phyloP scores from a whole-genome alignment of 805 yeast species.

The Candida xyloterini region DNA sequence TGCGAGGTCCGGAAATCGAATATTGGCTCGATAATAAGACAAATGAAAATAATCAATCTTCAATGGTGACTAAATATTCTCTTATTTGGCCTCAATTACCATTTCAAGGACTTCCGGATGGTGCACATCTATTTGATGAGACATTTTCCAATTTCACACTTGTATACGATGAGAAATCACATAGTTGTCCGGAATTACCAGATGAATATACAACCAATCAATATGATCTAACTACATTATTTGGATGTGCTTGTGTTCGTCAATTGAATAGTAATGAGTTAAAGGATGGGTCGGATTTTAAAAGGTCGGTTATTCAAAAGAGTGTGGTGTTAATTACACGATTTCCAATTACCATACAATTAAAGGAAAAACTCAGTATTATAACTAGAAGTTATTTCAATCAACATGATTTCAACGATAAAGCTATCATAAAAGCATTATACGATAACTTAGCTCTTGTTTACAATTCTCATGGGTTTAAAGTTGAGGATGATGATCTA shows the following conservation, averaged over 20 bases:
- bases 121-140: constrained; percentile 90
- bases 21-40: constrained; percentile 64
- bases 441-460: constrained; percentile 59
- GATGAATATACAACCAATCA: constrained; percentile 27
- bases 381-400: constrained; percentile 83
- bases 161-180: constrained; percentile 57
- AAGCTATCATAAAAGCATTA: constrained; percentile 60
- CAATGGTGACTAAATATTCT: constrained; percentile 30
- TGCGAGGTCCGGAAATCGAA: constrained; percentile 91
- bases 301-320: constrained; percentile 84
- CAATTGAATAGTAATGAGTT: constrained; percentile 69
- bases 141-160: constrained; percentile 89
- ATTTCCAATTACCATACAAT: constrained; percentile 83
- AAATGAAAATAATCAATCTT: constrained; percentile 32
- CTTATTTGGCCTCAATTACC: constrained; percentile 82
- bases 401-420: constrained; percentile 75
- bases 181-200: constrained; percentile 44
- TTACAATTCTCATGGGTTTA: constrained; percentile 33
- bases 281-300: constrained; percentile 22
- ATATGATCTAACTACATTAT: constrained; percentile 54
- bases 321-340: constrained; percentile 78
- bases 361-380: constrained; percentile 85
- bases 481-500: constrained; percentile 31
- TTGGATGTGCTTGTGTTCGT: constrained; percentile 91
- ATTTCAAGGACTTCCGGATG: constrained; percentile 95